Evolutionary conservation across 2,329 filamentous ascomycete genomes (phyloP).

Genomic region (Sordariomycetes sp.): DNA sequence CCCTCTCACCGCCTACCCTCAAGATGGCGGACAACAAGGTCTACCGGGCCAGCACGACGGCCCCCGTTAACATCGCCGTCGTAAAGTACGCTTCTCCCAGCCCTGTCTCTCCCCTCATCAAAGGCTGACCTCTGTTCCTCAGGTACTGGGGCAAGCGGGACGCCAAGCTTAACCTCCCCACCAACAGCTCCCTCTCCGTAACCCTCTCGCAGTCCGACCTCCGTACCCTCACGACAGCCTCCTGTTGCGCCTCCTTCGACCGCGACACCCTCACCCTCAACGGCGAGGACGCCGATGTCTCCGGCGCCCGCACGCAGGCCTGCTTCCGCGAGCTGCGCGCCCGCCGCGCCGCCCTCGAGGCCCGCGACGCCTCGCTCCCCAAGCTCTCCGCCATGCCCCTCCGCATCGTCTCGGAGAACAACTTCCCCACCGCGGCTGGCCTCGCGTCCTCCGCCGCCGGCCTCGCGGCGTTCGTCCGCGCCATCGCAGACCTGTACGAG

Average conservation of each 20-base stretch:
- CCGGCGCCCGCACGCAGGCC: conserved; percentile 81
- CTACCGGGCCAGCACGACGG: conserved; percentile 89
- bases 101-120: neutral
- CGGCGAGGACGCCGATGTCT: conserved; percentile 68
- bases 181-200: conserved; percentile 94
- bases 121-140: neutral
- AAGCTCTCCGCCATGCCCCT: conserved; percentile 67
- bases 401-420: conserved; percentile 89
- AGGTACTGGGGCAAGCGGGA: conserved; percentile 95
- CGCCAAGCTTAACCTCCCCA: conserved; percentile 84
- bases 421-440: conserved; percentile 95
- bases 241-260: conserved; percentile 63
- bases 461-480: conserved; percentile 61
- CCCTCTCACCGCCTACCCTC: conserved; percentile 5
- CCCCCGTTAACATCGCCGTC: conserved; percentile 94
- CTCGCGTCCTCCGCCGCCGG: conserved; percentile 62
- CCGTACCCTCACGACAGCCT: conserved; percentile 89
- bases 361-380: conserved; percentile 57
- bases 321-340: conserved; percentile 79
- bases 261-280: conserved; percentile 73
- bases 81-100: conserved; percentile 58
- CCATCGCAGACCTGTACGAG: conserved; percentile 84
- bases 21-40: conserved; percentile 41
- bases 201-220: conserved; percentile 91
- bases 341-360: conserved; percentile 65